Conservation (phyloP, 2,329 filamentous ascomycete genomes). For the Colletotrichum salicis region DNA sequence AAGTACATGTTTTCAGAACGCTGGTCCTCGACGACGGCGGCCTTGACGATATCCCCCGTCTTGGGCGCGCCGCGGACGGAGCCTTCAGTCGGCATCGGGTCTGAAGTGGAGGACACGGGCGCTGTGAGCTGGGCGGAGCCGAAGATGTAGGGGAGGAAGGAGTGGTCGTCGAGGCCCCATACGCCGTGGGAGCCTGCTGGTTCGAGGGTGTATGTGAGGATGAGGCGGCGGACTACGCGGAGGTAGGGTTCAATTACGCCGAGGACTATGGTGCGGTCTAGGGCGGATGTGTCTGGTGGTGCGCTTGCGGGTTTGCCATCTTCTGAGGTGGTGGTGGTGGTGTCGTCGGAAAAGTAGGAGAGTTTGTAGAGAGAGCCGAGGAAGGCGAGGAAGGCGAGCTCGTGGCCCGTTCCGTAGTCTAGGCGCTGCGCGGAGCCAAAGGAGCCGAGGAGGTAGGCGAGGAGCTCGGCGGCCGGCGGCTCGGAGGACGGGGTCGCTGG, state of each 20-base stretch:
- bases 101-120: constrained; percentile 69
- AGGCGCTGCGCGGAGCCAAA: constrained; percentile 91
- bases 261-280: constrained; percentile 84
- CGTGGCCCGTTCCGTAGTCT: constrained; percentile 96
- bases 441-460: constrained; percentile 78
- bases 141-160: constrained; percentile 92
- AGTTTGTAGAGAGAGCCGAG: constrained; percentile 92
- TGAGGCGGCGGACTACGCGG: constrained; percentile 82
- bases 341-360: constrained; percentile 69
- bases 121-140: constrained; percentile 90
- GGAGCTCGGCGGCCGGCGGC: constrained; percentile 44
- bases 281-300: constrained; percentile 50
- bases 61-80: constrained; percentile 78
- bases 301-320: neutral
- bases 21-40: constrained; percentile 71
- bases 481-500: constrained; percentile 35
- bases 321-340: neutral
- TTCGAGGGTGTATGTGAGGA: constrained; percentile 91
- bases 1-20: constrained; percentile 87
- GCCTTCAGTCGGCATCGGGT: constrained; percentile 80
- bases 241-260: constrained; percentile 88
- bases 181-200: constrained; percentile 96
- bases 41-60: constrained; percentile 75
- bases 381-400: constrained; percentile 94
- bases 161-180: constrained; percentile 98